Conservation (phyloP, 1,284 basidiomycete species). For the Tremellales sp. region DNA sequence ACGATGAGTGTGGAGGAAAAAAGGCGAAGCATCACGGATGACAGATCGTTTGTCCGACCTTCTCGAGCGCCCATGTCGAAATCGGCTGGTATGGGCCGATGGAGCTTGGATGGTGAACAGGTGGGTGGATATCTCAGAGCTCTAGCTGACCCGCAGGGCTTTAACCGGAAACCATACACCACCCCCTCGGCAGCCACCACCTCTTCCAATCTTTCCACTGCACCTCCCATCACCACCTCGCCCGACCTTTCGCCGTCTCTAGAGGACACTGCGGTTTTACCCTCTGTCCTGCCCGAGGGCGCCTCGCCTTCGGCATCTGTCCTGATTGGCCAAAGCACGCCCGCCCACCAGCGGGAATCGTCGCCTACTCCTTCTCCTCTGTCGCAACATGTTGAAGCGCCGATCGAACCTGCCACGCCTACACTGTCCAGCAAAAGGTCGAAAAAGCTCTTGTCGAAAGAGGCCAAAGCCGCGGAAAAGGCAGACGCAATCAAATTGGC, state of each 20-base stretch:
- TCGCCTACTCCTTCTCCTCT: constrained; percentile 6
- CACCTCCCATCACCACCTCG: constrained; percentile 22
- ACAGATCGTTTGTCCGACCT: constrained; percentile 12
- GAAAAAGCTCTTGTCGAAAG: constrained; percentile 69
- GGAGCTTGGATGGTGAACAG: constrained; percentile 42
- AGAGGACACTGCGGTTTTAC: constrained; percentile 8
- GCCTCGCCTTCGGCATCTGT: constrained; percentile 17
- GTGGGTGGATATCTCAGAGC: constrained; percentile 14
- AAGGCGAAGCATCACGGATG: constrained; percentile 22
- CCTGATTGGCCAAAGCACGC: not conserved
- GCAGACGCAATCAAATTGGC: constrained; percentile 19
- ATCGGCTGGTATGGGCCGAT: constrained; percentile 42
- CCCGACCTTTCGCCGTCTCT: constrained; percentile 23
- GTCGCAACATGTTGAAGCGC: not conserved
- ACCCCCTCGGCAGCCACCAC: constrained; percentile 33
- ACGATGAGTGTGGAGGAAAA: constrained; percentile 27
- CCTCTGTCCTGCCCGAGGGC: constrained; percentile 25
- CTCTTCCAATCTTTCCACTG: constrained; percentile 29
- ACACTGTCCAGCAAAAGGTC: constrained; percentile 52
- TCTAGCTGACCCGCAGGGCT: constrained; percentile 9
- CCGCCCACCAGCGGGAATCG: constrained; percentile 8
- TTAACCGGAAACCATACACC: constrained; percentile 22
- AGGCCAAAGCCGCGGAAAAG: constrained; percentile 50
- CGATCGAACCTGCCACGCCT: constrained; percentile 1
- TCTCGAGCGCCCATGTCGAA: constrained; percentile 33